Evolutionary conservation across 2,329 filamentous ascomycete genomes (phyloP).

Genomic region (Sclerotinia trifoliorum): DNA sequence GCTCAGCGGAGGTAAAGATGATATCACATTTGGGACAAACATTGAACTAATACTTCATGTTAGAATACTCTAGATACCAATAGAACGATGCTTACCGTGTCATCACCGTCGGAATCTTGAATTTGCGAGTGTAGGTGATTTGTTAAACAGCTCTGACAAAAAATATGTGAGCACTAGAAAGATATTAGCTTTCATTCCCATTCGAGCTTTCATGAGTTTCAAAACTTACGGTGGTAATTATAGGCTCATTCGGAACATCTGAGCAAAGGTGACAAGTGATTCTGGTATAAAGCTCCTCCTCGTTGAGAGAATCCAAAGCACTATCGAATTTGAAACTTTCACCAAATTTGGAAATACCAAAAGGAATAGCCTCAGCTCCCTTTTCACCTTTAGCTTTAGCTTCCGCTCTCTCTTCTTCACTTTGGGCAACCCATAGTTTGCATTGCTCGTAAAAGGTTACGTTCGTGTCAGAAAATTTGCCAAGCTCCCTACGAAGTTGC

Average conservation of each 20-base stretch:
- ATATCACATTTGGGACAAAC: conserved; percentile 32
- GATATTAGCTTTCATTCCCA: neutral
- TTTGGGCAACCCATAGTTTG: conserved; percentile 30
- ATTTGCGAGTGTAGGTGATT: conserved; percentile 30
- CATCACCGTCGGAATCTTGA: neutral
- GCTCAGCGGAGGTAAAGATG: conserved; percentile 24
- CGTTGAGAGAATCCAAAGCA: conserved; percentile 37
- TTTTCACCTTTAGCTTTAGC: conserved; percentile 20
- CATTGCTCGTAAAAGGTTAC: conserved; percentile 38
- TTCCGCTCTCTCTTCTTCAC: conserved; percentile 6
- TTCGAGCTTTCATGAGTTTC: neutral
- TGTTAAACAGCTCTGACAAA: conserved; percentile 51
- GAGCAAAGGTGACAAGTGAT: conserved; percentile 47
- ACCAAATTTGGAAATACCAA: conserved; percentile 37
- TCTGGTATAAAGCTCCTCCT: conserved; percentile 39
- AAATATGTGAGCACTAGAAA: conserved; percentile 52
- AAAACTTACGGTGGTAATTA: conserved; percentile 43
- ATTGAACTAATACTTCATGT: conserved; percentile 2
- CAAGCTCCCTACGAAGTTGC: conserved; percentile 25
- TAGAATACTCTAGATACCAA: neutral
- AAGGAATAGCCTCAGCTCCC: conserved; percentile 26
- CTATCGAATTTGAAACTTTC: conserved; percentile 36
- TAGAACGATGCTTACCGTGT: neutral
- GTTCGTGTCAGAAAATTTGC: conserved; percentile 12
- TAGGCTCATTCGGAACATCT: conserved; percentile 42